phyloP scores from a whole-genome alignment of 2,329 filamentous ascomycete species.

The Ceratocystis colombiana region DNA sequence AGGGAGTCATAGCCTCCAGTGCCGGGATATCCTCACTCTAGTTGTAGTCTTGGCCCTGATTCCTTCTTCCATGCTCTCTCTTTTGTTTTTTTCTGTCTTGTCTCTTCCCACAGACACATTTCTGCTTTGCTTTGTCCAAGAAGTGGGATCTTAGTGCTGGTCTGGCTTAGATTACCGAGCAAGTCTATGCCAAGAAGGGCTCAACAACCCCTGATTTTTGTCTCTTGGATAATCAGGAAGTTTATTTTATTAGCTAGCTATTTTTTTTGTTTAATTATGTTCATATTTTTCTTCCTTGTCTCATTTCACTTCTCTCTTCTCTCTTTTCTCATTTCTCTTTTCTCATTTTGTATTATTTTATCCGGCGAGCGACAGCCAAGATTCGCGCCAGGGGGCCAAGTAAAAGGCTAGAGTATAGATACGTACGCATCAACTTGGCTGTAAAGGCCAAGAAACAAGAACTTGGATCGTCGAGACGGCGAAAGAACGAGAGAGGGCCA shows the following conservation, averaged over 20 bases:
- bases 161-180: slow-evolving; percentile 5
- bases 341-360: not conserved
- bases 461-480: not conserved
- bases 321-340: too few relatives aligned
- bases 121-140: not conserved
- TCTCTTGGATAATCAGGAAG: not conserved
- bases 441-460: not conserved
- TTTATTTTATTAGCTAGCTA: not conserved
- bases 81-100: not conserved
- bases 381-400: not conserved
- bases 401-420: not conserved
- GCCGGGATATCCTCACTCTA: not conserved
- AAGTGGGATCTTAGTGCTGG: not conserved
- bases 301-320: too few relatives aligned
- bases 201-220: not conserved
- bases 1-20: not conserved
- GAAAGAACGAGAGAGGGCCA: not conserved
- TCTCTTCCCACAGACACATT: not conserved
- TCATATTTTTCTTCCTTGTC: too few relatives aligned
- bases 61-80: not conserved
- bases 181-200: slow-evolving; percentile 1
- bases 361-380: not conserved
- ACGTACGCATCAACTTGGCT: not conserved
- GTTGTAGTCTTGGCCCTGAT: not conserved
- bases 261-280: not conserved